phyloP scores from a whole-genome alignment of 1,284 basidiomycete species.

The Cerrena zonata region DNA sequence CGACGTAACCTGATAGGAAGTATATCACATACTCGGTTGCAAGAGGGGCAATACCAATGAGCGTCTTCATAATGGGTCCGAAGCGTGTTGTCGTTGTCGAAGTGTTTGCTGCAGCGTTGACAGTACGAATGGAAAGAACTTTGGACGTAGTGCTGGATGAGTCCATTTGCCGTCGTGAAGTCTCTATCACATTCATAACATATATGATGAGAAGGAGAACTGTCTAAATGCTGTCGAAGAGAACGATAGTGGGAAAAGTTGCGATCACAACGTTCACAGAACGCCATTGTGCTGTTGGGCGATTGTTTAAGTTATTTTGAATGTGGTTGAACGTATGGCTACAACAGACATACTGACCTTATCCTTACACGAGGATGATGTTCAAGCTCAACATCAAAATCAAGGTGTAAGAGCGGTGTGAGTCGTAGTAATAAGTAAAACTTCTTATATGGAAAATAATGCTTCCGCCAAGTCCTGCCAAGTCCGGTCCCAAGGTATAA shows the following conservation, averaged over 20 bases:
- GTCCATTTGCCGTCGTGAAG: constrained; percentile 25
- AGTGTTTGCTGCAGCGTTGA: constrained; percentile 35
- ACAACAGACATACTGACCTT: too few species aligned
- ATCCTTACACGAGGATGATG: too few species aligned
- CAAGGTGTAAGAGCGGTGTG: too few species aligned
- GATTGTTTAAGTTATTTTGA: too few species aligned
- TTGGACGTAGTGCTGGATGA: constrained; percentile 37
- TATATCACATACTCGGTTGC: constrained; percentile 25
- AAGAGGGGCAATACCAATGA: constrained; percentile 39
- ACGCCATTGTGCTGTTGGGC: too few species aligned
- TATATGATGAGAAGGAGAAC: constrained; percentile 25
- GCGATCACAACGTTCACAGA: constrained; percentile 32
- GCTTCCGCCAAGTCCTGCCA: too few species aligned
- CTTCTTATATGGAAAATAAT: too few species aligned
- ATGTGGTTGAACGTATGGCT: too few species aligned
- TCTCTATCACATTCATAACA: constrained; percentile 34
- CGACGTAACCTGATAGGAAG: neutral
- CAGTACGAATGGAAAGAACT: constrained; percentile 38
- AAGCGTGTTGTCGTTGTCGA: constrained; percentile 11
- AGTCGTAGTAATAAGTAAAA: too few species aligned
- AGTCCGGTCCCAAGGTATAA: too few species aligned
- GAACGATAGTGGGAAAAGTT: constrained; percentile 22
- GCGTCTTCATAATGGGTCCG: constrained; percentile 14
- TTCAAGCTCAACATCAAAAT: too few species aligned
- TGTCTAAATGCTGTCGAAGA: constrained; percentile 23